These are phyloP conservation scores for Mycena galericulata DNA, from an alignment of 768 basidiomycete genomes.

Conservation along the genomic window DNA sequence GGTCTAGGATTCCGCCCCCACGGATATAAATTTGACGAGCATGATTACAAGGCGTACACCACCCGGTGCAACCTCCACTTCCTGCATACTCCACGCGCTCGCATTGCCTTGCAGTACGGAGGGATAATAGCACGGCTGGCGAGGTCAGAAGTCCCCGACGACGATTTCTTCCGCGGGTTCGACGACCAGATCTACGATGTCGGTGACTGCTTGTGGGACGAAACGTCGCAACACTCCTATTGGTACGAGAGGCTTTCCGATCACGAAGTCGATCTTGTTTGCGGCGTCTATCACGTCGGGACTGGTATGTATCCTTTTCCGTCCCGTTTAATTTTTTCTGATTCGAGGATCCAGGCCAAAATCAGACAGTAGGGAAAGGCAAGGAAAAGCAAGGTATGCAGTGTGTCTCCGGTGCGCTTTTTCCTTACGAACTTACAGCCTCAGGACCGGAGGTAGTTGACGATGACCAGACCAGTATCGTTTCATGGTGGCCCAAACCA, in stretches of 20 bases:
- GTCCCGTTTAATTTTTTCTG: neutral
- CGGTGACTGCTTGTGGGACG: neutral
- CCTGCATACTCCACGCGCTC: neutral
- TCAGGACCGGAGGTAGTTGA: neutral
- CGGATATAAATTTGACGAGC: neutral
- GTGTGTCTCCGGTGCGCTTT: neutral
- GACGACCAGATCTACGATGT: neutral
- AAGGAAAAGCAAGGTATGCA: neutral
- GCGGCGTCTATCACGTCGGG: neutral
- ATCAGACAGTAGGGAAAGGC: neutral
- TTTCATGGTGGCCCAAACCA: slow-evolving; percentile 6
- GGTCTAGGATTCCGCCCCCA: slow-evolving; percentile 6
- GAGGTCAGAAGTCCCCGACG: neutral
- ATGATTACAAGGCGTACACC: too few species aligned
- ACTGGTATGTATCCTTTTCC: neutral
- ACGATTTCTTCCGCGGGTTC: too few species aligned
- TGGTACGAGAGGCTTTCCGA: neutral
- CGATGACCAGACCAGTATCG: neutral
- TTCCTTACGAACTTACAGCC: neutral
- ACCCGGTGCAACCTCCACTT: too few species aligned
- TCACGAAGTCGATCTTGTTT: neutral
- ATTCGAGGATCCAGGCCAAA: neutral
- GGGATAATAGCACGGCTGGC: neutral
- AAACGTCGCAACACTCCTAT: neutral
- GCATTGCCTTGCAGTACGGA: neutral